Base-by-base conservation (phyloP, 306 rosid species). In the Sindora glabra region DNA sequence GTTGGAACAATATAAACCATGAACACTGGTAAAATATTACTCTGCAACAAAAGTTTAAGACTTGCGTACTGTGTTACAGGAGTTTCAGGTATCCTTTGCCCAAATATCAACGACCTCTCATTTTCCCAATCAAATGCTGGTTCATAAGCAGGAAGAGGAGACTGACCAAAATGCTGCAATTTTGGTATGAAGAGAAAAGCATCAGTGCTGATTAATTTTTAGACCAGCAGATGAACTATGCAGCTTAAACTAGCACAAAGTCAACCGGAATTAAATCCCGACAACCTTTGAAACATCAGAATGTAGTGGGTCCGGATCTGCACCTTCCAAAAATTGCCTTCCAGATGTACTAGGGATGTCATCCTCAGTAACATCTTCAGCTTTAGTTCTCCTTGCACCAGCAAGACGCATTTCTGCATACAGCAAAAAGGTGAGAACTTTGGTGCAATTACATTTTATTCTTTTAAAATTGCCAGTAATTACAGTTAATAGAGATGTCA, bases 51-150 rank as follows among this genome's bases (percentile, higher is more conserved):
- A 37, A 64, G 56, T 59, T 47, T n/a, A 13, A 47, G 39, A 59
- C 67, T 70, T 41, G 1, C 80, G 62, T 92, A 92, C 99, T 89
- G 96, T 47, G 94, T 74, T 56, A 82, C 58, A 42, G 99, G 99
- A 74, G 87, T 69, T 80, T 92, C 99, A 1, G 89, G 88, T 55
- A 78, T 79, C 81, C 99, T 82, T 84, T 92, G 99, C 22, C 99
- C 96, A 79, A 86, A 89, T 81, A 86, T 92, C 89, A 84, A 68
- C 3, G 86, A 86, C 76, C 99, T 84, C 84, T 92, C 99, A 64
- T 89, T 86, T 77, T 92, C 99, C 99, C 99, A 92, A 74, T 92
- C 99, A 84, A 86, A 92, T 11, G 96, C 99, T 2, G 96, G 99
- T 63, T 89, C 96, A 57, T 92, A 92, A 25, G 96, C 96, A 45